A percentile compares a stretch with the other conserved stretches of the same genome.
Evolutionary conservation across 352 stramenopile genomes (phyloP).

Genomic region (Globisporangium lucens): DNA sequence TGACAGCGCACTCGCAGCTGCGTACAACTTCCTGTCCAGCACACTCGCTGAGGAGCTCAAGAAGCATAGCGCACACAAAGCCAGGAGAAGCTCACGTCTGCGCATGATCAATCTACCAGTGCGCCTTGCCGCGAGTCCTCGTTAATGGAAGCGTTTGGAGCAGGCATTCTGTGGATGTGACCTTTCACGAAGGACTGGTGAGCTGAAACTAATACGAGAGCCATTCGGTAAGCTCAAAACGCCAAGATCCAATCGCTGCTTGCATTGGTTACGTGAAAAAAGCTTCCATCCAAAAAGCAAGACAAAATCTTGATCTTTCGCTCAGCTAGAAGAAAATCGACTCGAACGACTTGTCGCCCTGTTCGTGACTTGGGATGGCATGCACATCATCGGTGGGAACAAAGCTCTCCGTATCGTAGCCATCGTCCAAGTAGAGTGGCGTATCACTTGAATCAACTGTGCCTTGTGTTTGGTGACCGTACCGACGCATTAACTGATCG

Average conservation of each 20-base stretch:
- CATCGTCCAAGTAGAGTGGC: constrained; percentile 4
- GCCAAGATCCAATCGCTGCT: neutral
- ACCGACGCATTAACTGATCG: constrained; percentile 16
- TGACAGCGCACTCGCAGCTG: constrained; percentile 29
- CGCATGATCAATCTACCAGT: neutral
- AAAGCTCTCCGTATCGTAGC: neutral
- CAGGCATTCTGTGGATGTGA: neutral
- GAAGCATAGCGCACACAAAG: constrained; percentile 8
- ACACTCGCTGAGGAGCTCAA: neutral
- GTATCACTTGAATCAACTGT: no score
- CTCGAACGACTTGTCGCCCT: constrained; percentile 23
- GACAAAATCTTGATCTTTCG: neutral
- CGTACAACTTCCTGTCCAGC: constrained; percentile 13
- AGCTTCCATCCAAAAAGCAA: no score
- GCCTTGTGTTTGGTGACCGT: neutral
- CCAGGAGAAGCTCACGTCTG: neutral
- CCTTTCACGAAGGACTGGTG: constrained; percentile 2
- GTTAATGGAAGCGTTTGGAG: neutral
- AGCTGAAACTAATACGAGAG: neutral
- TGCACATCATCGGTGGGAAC: constrained; percentile 14
- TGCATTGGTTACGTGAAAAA: neutral
- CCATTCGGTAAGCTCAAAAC: neutral
- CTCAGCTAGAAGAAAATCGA: constrained; percentile 36
- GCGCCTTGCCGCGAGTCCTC: neutral
- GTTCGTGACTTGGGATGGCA: constrained; percentile 11